phyloP scores from a whole-genome alignment of 2,329 filamentous ascomycete species.

The Pyricularia grisea region DNA sequence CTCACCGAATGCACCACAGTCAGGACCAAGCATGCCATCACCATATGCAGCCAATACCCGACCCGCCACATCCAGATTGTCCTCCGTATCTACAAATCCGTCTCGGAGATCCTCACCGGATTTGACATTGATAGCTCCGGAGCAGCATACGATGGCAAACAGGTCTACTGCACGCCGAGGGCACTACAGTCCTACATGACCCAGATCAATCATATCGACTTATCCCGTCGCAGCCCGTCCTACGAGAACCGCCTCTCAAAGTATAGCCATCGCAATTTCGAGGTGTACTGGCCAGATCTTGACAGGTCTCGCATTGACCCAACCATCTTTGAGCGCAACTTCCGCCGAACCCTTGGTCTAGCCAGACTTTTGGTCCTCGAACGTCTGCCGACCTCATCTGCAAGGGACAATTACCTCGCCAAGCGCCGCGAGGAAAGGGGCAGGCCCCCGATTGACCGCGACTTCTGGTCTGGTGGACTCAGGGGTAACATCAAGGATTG shows the following conservation, averaged over 20 bases:
- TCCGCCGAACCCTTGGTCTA: slow-evolving; percentile 64
- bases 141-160: slow-evolving; percentile 68
- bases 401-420: slow-evolving; percentile 61
- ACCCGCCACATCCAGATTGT: slow-evolving; percentile 62
- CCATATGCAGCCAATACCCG: slow-evolving; percentile 73
- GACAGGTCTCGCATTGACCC: slow-evolving; percentile 72
- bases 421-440: slow-evolving; percentile 65
- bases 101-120: slow-evolving; percentile 77
- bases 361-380: slow-evolving; percentile 74
- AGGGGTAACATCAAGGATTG: slow-evolving; percentile 66
- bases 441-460: slow-evolving; percentile 43
- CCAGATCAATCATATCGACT: slow-evolving; percentile 71
- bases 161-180: slow-evolving; percentile 71
- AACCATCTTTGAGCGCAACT: slow-evolving; percentile 78
- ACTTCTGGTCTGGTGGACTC: slow-evolving; percentile 28
- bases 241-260: slow-evolving; percentile 84
- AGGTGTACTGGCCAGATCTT: slow-evolving; percentile 69
- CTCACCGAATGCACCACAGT: slow-evolving; percentile 77
- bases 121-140: slow-evolving; percentile 85
- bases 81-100: slow-evolving; percentile 71
- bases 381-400: slow-evolving; percentile 58
- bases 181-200: slow-evolving; percentile 73
- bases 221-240: slow-evolving; percentile 70
- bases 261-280: slow-evolving; percentile 76
- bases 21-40: slow-evolving; percentile 79